Evolutionary conservation across 352 stramenopile genomes (phyloP).

Genomic region (Phytophthora rubi): DNA sequence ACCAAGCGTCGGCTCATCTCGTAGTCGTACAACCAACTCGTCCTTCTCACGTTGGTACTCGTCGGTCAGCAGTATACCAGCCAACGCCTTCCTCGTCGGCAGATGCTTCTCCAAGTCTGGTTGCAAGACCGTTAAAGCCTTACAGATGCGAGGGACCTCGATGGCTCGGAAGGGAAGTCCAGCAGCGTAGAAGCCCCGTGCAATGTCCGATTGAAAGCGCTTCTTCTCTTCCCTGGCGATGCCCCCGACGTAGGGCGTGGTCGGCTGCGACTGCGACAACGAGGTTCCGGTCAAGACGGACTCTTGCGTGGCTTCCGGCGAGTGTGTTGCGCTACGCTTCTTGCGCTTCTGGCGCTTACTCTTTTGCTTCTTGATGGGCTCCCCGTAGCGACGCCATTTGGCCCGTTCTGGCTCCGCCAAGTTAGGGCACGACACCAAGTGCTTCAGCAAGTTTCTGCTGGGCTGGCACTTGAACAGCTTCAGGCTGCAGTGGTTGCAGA

Average conservation of each 20-base stretch:
- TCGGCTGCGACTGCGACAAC: not conserved
- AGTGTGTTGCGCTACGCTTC: not conserved
- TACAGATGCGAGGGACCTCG: not conserved
- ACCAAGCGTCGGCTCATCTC: conserved; percentile 3
- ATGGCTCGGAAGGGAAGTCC: conserved; percentile 8
- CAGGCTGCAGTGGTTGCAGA: not conserved
- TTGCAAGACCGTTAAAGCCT: conserved; percentile 2
- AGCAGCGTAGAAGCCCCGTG: conserved; percentile 9
- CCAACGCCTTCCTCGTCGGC: conserved; percentile 4
- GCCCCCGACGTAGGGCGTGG: not conserved
- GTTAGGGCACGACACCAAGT: not conserved
- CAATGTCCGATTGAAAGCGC: conserved; percentile 5
- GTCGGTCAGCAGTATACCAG: not conserved
- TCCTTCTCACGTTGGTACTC: conserved; percentile 7
- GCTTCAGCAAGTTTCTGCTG: conserved; percentile 3
- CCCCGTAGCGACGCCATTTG: conserved; percentile 10
- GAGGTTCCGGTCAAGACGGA: conserved; percentile 7
- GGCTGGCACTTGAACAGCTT: conserved; percentile 9
- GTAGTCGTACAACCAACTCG: conserved; percentile 4
- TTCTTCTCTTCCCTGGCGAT: not conserved
- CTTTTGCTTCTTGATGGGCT: conserved; percentile 1
- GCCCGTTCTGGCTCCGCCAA: not conserved
- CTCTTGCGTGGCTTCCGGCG: conserved; percentile 1
- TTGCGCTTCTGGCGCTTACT: conserved; percentile 4
- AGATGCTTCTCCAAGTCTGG: conserved; percentile 8